Conservation (phyloP, 1,284 basidiomycete genomes). For the Pulveroboletus sp. region DNA sequence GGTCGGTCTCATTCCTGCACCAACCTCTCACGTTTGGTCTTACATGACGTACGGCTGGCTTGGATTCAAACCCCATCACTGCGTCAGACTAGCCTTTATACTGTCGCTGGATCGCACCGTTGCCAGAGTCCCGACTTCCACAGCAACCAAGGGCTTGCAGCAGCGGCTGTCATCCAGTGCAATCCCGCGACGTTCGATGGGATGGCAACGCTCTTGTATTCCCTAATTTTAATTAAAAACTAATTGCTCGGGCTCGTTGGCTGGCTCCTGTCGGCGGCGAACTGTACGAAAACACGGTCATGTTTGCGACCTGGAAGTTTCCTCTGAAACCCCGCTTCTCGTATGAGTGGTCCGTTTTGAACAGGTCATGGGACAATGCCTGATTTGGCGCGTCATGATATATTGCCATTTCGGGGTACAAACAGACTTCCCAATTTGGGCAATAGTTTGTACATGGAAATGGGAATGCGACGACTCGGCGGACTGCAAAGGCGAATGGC, state of each 20-base stretch:
- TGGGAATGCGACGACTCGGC: constrained; percentile 16
- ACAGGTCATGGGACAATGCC: constrained; percentile 20
- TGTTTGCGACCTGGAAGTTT: not conserved
- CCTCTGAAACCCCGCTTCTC: not conserved
- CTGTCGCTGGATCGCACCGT: not conserved
- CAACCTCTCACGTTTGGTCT: constrained; percentile 6
- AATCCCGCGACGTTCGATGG: not conserved
- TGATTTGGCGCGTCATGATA: not conserved
- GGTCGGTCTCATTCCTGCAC: not conserved
- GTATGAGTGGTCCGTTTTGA: not conserved
- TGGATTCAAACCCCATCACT: constrained; percentile 10
- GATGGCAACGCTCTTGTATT: constrained; percentile 19
- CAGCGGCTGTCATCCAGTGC: not conserved
- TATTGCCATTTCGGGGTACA: constrained; percentile 21
- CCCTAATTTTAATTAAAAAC: no score
- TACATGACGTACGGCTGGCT: constrained; percentile 2
- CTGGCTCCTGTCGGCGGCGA: constrained; percentile 1
- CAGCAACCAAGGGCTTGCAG: not conserved
- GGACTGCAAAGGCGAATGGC: constrained; percentile 5
- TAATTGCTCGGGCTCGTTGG: not conserved
- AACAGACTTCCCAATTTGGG: constrained; percentile 22
- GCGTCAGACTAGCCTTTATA: not conserved
- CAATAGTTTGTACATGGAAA: constrained; percentile 26
- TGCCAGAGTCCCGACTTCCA: not conserved
- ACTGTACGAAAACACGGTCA: not conserved